Conservation (phyloP, 202 grass and related monocot genomes). For the Carex arenaria region DNA sequence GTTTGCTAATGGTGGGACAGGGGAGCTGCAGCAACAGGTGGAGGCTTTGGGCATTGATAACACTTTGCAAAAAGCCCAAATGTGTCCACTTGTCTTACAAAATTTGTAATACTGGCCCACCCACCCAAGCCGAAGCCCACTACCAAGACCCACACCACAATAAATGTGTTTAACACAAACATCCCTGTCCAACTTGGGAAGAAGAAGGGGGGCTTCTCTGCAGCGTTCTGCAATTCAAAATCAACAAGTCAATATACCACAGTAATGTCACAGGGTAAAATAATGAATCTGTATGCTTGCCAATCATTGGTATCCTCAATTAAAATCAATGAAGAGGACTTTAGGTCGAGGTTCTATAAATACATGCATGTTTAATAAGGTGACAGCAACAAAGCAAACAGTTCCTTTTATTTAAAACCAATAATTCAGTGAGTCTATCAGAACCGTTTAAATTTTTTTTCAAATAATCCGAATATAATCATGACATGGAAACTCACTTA, state of each 20-base stretch:
- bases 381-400: no score
- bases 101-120: conserved; percentile 94
- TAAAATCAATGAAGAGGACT: no score
- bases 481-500: no score
- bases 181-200: conserved; percentile 87
- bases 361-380: no score
- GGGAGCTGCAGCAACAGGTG: conserved; percentile 12
- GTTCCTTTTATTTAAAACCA: no score
- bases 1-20: conserved; percentile 41
- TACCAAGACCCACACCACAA: conserved; percentile 92
- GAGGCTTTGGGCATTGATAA: conserved; percentile 88
- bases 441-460: no score
- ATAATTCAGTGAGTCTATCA: no score
- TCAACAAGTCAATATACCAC: not conserved
- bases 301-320: not conserved
- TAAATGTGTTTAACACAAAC: conserved; percentile 76
- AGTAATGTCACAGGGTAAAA: conserved; percentile 14
- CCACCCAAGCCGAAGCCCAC: conserved; percentile 95
- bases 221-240: conserved; percentile 65
- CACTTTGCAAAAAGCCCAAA: conserved; percentile 99
- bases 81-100: conserved; percentile 84
- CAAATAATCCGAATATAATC: no score
- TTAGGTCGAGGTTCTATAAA: no score
- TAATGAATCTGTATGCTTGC: conserved; percentile 22
- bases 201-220: conserved; percentile 89